phyloP scores from a whole-genome alignment of 441 rosid species.

The Euphorbia schlechtendalii region DNA sequence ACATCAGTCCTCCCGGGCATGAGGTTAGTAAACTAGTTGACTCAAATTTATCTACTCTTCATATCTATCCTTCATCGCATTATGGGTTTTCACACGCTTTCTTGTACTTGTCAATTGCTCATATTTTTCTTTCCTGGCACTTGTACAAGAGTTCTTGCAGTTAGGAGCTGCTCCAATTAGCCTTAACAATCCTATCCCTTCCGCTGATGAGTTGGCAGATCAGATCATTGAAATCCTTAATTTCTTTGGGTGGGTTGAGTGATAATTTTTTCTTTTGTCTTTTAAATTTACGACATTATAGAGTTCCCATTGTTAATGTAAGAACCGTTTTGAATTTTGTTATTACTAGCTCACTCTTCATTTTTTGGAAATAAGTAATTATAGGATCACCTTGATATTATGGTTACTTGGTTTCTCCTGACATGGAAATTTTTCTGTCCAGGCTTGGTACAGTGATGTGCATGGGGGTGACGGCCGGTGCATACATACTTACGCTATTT shows the following conservation, averaged over 20 bases:
- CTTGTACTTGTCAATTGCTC: too few relatives aligned
- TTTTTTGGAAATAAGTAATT: neutral
- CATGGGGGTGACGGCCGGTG: conserved; percentile 93
- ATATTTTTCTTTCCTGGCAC: conserved; percentile 35
- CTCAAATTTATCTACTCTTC: conserved; percentile 7
- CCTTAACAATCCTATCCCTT: conserved; percentile 40
- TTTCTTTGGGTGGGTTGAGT: conserved; percentile 55
- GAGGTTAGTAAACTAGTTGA: conserved; percentile 53
- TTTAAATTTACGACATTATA: neutral
- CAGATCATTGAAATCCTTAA: conserved; percentile 81
- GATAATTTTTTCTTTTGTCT: neutral
- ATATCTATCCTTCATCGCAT: too few relatives aligned
- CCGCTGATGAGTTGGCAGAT: conserved; percentile 82
- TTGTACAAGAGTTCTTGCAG: conserved; percentile 74
- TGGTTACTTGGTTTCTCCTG: conserved; percentile 18
- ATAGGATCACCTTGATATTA: neutral
- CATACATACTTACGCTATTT: conserved; percentile 77
- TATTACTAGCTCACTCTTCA: neutral
- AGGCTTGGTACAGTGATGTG: conserved; percentile 94
- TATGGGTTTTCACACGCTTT: too few relatives aligned
- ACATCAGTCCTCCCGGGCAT: conserved; percentile 87
- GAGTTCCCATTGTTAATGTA: neutral
- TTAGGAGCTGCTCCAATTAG: conserved; percentile 73
- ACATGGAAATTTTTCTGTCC: conserved; percentile 15
- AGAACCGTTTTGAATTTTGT: neutral